Evolutionary conservation across 2,329 filamentous ascomycete genomes (phyloP), one percentile per base, ranked within the genome.

Genomic region (Nigrograna mackinnonii): DNA sequence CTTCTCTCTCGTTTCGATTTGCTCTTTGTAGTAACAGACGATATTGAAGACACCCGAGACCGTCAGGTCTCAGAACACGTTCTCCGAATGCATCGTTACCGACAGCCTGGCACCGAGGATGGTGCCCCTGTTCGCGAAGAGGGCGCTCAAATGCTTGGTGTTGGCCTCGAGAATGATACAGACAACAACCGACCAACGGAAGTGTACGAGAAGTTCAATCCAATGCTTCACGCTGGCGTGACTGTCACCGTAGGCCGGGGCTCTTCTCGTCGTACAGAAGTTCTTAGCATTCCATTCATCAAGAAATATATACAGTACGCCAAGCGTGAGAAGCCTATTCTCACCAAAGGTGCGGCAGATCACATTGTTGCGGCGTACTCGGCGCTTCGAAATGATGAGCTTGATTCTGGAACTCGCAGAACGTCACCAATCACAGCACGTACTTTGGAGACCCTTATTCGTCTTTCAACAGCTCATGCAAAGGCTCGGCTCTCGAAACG

Each of bases 281-380:
- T 99, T 12, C 77, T 99, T 40, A 95, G 89, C 72, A 96, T 99
- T 47, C 89, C 91, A 0, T 99, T 99, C 72, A 91, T 99, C 77
- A 99, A 99, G 76, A 99, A 99, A 73, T 99, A 96, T 69, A 95
- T 99, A 34, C 94, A 99, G 66, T 99, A 99, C 68, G 91, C 94
- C 52, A 99, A 99, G 75, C 87, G 83, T 24, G 79, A 94, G 63
- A 95, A 91, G 79, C 94, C 94, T 0, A 77, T 95, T 30, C 76
- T 99, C 48, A 96, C 91, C 0, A 90, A 94, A 63, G 90, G 90
- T 33, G 92, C 94, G 5, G 89, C 91, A 9, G 90, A 96, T 56
- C 89, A 95, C 50, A 95, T 99, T 60, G 85, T 91, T 26, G 82
- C 89, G 22, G 88, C 91, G 13, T 99, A 97, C 66, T 94, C 95